These are phyloP conservation scores for Hypoxylon crocopeplum DNA, from an alignment of 495 filamentous ascomycete species.

Conservation along the genomic window DNA sequence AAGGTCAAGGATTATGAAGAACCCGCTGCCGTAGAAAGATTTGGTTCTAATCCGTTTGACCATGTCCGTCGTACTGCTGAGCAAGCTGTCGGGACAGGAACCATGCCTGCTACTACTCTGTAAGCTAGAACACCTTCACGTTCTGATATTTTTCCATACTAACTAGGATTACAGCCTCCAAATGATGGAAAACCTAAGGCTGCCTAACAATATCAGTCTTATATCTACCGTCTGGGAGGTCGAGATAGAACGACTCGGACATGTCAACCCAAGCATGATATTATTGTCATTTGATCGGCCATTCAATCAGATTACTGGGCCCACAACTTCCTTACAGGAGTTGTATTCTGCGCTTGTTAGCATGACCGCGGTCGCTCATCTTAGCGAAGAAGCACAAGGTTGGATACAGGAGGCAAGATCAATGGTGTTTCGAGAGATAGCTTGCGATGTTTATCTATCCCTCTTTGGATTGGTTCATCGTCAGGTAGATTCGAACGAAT, in stretches of 20 bases:
- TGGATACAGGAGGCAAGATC: slow-evolving; percentile 3
- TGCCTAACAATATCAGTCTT: slow-evolving; percentile 15
- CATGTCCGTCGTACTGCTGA: slow-evolving; percentile 13
- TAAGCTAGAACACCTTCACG: slow-evolving; percentile 16
- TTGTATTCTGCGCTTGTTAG: slow-evolving; percentile 15
- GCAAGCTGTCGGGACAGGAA: slow-evolving; percentile 15
- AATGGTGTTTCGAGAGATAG: slow-evolving; percentile 22
- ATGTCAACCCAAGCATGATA: slow-evolving; percentile 14
- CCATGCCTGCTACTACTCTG: slow-evolving; percentile 35
- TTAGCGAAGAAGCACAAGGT: neutral
- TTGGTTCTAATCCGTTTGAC: slow-evolving; percentile 27
- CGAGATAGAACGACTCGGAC: slow-evolving; percentile 26
- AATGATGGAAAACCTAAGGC: slow-evolving; percentile 18
- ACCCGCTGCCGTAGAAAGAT: neutral
- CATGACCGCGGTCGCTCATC: slow-evolving; percentile 1
- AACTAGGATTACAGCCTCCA: slow-evolving; percentile 27
- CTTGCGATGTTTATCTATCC: slow-evolving; percentile 38
- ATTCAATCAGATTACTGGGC: slow-evolving; percentile 2
- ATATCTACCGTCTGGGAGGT: slow-evolving; percentile 22
- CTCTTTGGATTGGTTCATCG: slow-evolving; percentile 30
- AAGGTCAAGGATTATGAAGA: neutral
- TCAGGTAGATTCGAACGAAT: slow-evolving; percentile 3
- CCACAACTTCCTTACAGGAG: slow-evolving; percentile 22
- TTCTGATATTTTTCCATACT: neutral
- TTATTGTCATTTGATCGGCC: slow-evolving; percentile 21